Base-by-base conservation (phyloP, 148 eudicot genomes). In the Bassia scoparia region DNA sequence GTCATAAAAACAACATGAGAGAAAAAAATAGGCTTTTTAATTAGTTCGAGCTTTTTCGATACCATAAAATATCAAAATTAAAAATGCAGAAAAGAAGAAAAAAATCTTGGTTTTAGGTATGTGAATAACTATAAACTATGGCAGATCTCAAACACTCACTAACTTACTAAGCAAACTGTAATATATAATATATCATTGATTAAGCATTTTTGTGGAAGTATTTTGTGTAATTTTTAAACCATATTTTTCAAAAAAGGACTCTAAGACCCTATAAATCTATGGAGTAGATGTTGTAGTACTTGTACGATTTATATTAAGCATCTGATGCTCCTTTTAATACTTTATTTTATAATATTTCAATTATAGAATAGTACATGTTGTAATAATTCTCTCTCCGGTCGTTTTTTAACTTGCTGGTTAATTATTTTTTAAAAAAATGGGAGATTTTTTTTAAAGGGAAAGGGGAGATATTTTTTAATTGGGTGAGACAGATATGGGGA, bases 21-120 rank as follows among this genome's bases (percentile, higher is more conserved):
- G 71, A 14, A 33, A 70, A n/a, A 63, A 54, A 64, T 77, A 70
- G 75, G 58, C 70, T 77, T 77, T 70, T 59, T 41, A 1, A 21
- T 35, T 0, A 13, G 49, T 35, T 20, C 54, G 24, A 53, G 31
- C 63, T 77, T 77, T 77, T 65, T 75, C 72, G 78, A 75, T 41
- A 44, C 46, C 58, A 68, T 33, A 67, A 68, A 68, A n/a, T n/a
- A n/a, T n/a, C n/a, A 75, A 35, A 56, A 56, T 37, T 37, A 3
- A 37, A 50, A 50, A 46, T 4, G 12, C 5, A 1, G 1, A 14
- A 46, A 14, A 46, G 20, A 49, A 55, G 58, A 58, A 75, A 34
- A 53, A n/a, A 64, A 67, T 75, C 49, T 67, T 68, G 65, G 50
- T 34, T 64, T 66, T 27, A 21, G 62, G 77, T 49, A 48, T 63